Evolutionary conservation across 768 basidiomycete genomes (phyloP).

Genomic region (Terana coerulea): DNA sequence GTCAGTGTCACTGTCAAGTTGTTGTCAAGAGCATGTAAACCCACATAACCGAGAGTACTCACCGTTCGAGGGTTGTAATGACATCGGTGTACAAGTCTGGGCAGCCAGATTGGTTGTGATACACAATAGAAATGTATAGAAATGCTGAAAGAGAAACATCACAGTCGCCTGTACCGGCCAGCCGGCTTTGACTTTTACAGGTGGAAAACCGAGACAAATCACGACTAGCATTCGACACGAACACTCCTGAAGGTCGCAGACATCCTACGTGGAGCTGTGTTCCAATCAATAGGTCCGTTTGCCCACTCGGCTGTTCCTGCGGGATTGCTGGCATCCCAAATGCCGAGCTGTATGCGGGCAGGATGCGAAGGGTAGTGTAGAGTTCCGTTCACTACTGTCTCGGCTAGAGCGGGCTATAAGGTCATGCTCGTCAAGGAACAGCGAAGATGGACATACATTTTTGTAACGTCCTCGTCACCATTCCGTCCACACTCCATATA

Average conservation of each 20-base stretch:
- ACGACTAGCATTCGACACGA: conserved; percentile 33
- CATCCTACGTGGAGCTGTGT: conserved; percentile 26
- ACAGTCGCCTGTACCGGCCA: too few species aligned
- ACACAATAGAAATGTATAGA: too few species aligned
- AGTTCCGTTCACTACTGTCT: conserved; percentile 31
- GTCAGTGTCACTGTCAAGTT: too few species aligned
- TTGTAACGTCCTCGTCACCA: conserved; percentile 28
- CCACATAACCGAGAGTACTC: too few species aligned
- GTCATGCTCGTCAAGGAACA: not conserved
- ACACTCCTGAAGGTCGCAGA: conserved; percentile 34
- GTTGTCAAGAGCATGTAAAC: too few species aligned
- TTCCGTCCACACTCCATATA: conserved; percentile 38
- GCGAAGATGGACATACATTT: conserved; percentile 15
- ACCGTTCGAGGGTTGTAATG: too few species aligned
- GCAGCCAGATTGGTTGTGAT: too few species aligned
- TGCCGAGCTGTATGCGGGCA: conserved; percentile 38
- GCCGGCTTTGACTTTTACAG: too few species aligned
- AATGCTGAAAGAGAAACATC: not conserved
- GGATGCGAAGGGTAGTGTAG: conserved; percentile 35
- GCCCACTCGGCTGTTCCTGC: conserved; percentile 41
- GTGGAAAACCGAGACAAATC: too few species aligned
- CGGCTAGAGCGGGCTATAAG: conserved; percentile 17
- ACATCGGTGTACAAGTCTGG: too few species aligned
- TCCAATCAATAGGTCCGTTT: conserved; percentile 40
- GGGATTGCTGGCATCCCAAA: conserved; percentile 43